Conservation (phyloP, 371 early-diverging fungal species). For the Mortierella sp. region DNA sequence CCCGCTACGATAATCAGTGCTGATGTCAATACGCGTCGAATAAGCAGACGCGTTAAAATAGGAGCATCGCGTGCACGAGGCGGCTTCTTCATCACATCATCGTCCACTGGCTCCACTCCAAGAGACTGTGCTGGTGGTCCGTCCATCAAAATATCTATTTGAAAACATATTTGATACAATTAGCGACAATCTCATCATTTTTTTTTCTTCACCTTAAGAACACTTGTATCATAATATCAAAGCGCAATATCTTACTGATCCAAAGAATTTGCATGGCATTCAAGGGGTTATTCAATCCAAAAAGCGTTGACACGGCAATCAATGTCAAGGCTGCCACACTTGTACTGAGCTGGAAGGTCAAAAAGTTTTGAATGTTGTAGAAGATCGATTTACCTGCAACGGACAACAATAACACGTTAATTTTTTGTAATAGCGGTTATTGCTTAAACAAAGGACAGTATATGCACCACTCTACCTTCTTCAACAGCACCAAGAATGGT, state of each 20-base stretch:
- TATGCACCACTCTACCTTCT: conserved; percentile 68
- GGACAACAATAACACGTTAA: not conserved
- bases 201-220: not conserved
- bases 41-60: conserved; percentile 81
- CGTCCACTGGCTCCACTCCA: conserved; percentile 90
- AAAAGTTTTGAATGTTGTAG: conserved; percentile 93
- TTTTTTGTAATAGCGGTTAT: too few relatives aligned
- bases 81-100: conserved; percentile 86
- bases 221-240: not conserved
- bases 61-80: conserved; percentile 80
- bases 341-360: conserved; percentile 91
- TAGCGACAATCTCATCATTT: not conserved
- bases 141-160: conserved; percentile 89
- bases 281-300: conserved; percentile 91
- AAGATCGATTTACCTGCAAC: conserved; percentile 84
- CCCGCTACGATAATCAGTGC: conserved; percentile 88
- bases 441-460: too few relatives aligned
- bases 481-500: conserved; percentile 89
- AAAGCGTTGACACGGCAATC: conserved; percentile 88
- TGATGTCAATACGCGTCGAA: conserved; percentile 83
- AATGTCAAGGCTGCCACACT: conserved; percentile 87
- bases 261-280: conserved; percentile 98
- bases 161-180: not conserved
- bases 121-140: conserved; percentile 94
- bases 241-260: conserved; percentile 80